phyloP scores from a whole-genome alignment of 2,329 filamentous ascomycete genomes.

The Proliferodiscus dingleyae region DNA sequence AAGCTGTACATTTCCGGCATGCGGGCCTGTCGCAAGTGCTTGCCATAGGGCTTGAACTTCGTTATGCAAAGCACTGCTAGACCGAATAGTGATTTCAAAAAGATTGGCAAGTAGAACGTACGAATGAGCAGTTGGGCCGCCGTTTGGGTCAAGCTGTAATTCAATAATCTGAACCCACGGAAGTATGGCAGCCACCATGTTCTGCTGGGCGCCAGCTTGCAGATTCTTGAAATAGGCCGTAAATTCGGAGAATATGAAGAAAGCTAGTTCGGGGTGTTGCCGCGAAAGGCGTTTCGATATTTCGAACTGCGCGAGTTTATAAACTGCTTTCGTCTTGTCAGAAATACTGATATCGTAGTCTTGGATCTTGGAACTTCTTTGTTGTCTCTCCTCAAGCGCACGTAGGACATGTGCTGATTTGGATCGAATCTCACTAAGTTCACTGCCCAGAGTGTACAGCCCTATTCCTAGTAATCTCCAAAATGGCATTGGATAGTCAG shows the following conservation, averaged over 20 bases:
- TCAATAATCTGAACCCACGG: constrained; percentile 97
- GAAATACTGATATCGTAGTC: constrained; percentile 98
- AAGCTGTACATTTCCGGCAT: constrained; percentile 88
- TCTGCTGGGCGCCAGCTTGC: constrained; percentile 76
- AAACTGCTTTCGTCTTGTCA: constrained; percentile 96
- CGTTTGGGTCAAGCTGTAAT: constrained; percentile 84
- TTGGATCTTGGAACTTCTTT: constrained; percentile 83
- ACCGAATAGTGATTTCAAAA: constrained; percentile 93
- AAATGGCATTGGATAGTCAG: constrained; percentile 78
- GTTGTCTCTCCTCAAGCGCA: constrained; percentile 75
- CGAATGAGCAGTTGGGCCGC: constrained; percentile 82
- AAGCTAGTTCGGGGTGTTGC: constrained; percentile 83
- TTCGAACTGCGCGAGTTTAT: constrained; percentile 95
- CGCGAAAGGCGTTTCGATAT: constrained; percentile 86
- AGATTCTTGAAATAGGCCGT: constrained; percentile 88
- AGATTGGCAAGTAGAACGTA: constrained; percentile 94
- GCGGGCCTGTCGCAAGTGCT: constrained; percentile 85
- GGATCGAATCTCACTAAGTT: constrained; percentile 81
- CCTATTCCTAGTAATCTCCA: constrained; percentile 88
- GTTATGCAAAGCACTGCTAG: constrained; percentile 81
- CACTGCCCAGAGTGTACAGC: constrained; percentile 87
- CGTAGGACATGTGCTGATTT: constrained; percentile 80
- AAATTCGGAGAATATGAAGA: constrained; percentile 94
- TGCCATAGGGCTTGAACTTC: constrained; percentile 98
- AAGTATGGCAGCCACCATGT: constrained; percentile 88